phyloP scores from a whole-genome alignment of 257 asterid species.

The Fraxinus cuspidata region DNA sequence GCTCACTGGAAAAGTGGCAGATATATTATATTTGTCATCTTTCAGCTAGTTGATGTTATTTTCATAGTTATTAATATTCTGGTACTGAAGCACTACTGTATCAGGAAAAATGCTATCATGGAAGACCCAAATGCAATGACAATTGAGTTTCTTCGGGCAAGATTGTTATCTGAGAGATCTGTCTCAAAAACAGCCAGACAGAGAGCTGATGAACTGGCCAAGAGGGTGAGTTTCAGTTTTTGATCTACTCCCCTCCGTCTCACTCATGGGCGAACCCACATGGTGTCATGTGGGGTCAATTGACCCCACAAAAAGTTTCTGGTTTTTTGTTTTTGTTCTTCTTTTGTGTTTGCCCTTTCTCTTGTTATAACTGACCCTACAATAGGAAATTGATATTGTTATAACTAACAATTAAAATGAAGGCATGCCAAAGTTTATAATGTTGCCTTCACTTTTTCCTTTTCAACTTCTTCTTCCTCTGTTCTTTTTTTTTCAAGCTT shows the following conservation, averaged over 20 bases:
- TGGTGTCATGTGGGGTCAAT: too few species aligned
- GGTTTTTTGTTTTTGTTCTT: too few species aligned
- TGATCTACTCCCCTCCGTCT: slow-evolving; percentile 18
- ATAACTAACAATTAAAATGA: too few species aligned
- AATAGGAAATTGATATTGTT: too few species aligned
- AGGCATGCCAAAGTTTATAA: too few species aligned
- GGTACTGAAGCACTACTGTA: slow-evolving; percentile 29
- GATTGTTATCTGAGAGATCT: slow-evolving; percentile 88
- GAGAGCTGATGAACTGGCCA: slow-evolving; percentile 88
- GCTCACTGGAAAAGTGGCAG: not conserved
- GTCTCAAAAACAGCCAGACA: slow-evolving; percentile 73
- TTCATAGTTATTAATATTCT: slow-evolving; percentile 6
- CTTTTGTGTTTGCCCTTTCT: too few species aligned
- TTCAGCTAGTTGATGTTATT: slow-evolving; percentile 21
- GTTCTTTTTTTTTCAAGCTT: too few species aligned
- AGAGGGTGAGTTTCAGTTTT: slow-evolving; percentile 59
- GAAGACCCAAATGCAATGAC: slow-evolving; percentile 77
- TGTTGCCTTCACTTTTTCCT: too few species aligned
- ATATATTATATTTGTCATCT: not conserved
- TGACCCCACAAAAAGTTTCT: too few species aligned
- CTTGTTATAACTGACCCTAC: too few species aligned
- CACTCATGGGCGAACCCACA: too few species aligned
- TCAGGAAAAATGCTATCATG: slow-evolving; percentile 51
- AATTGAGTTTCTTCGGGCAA: slow-evolving; percentile 80
- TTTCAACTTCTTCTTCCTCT: too few species aligned